Evolutionary conservation across 257 asterid genomes (phyloP), one percentile per base, ranked within the genome.

Genomic region (Paulownia fortunei): DNA sequence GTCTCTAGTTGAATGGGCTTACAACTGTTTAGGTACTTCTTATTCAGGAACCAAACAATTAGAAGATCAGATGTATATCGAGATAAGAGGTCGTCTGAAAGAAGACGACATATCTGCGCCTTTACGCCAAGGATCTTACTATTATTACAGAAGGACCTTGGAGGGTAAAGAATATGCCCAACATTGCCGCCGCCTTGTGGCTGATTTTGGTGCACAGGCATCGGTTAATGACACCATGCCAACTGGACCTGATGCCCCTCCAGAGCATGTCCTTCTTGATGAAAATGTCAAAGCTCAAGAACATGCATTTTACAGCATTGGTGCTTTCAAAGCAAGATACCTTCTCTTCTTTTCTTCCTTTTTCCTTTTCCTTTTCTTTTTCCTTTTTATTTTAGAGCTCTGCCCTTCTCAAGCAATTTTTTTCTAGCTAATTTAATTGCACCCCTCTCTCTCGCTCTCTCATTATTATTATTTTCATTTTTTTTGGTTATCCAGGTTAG

Each of bases 21-120:
- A 49, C 67, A 77, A 64, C 44, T 66, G 26, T 65, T 51, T 62
- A 71, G 21, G 68, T 56, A 52, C 74, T 76, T 84, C 68, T 69
- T 68, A 9, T 47, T 62, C 86, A 95, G 99, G 88, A 64, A 90
- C 92, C 81, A 95, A 90, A 83, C 88, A 84, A 24, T 82, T 95
- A 79, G 96, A 95, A 87, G 89, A 86, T 71, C 86, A 85, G 78
- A 88, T 95, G 59, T 95, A 79, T 73, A 84, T 86, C 19, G 99
- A 95, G 92, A 91, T 95, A 51, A 83, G 96, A 84, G 88, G 93
- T 51, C 91, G 97, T 37, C 82, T 95, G 74, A 90, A 95, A 84
- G 99, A 95, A 88, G 99, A 91, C 83, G 99, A 93, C 72, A 87
- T 91, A 73, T 84, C 97, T 18, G 93, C 94, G 5, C 99, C 99